Evolutionary conservation across 352 stramenopile species (phyloP).

Genomic region (Phytophthora sp.): DNA sequence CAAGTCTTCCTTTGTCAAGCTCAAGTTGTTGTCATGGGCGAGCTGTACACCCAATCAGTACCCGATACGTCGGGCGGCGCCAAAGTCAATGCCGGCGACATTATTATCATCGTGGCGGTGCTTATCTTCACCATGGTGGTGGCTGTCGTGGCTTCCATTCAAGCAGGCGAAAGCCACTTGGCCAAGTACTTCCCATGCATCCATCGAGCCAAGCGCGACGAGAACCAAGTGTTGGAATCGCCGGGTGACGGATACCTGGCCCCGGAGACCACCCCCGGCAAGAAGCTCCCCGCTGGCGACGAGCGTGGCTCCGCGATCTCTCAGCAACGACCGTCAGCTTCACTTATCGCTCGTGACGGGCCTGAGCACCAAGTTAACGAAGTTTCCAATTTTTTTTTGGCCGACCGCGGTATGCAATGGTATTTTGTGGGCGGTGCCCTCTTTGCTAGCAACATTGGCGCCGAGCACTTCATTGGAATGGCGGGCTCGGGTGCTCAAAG

Average conservation of each 20-base stretch:
- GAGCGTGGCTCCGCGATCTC: slow-evolving; percentile 32
- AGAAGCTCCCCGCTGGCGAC: slow-evolving; percentile 36
- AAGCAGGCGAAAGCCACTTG: slow-evolving; percentile 42
- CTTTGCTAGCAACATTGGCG: slow-evolving; percentile 75
- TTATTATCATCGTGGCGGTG: slow-evolving; percentile 39
- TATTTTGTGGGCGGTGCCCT: slow-evolving; percentile 65
- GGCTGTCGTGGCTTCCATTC: slow-evolving; percentile 40
- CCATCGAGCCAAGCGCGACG: slow-evolving; percentile 21
- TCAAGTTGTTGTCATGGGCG: slow-evolving; percentile 26
- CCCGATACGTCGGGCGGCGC: slow-evolving; percentile 34
- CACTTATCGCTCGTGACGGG: slow-evolving; percentile 38
- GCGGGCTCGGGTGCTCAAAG: slow-evolving; percentile 61
- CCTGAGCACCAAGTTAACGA: slow-evolving; percentile 32
- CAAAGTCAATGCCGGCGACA: slow-evolving; percentile 41
- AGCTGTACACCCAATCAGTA: slow-evolving; percentile 36
- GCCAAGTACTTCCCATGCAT: slow-evolving; percentile 45
- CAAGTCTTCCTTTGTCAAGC: neutral
- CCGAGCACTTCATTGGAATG: slow-evolving; percentile 77
- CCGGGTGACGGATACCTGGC: slow-evolving; percentile 34
- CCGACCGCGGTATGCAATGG: slow-evolving; percentile 72
- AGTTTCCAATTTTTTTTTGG: slow-evolving; percentile 67
- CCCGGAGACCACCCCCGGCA: slow-evolving; percentile 27
- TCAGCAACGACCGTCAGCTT: slow-evolving; percentile 27
- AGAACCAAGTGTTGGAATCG: slow-evolving; percentile 17
- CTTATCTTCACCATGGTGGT: slow-evolving; percentile 43